Conservation (phyloP, 2,329 filamentous ascomycete genomes). For the Botryotinia globosa region DNA sequence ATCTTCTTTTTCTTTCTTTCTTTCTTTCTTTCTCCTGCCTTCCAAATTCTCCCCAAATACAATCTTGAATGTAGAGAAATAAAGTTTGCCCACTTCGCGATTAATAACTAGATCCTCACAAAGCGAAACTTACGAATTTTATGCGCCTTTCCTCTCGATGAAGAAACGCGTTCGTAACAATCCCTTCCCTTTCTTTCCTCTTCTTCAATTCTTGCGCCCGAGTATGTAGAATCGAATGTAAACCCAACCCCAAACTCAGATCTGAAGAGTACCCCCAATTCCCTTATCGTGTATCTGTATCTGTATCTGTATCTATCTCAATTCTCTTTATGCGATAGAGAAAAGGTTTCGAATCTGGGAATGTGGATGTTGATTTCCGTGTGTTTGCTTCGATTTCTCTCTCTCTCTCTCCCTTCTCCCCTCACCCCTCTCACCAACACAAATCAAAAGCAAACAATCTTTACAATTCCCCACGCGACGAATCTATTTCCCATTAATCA, state of each 20-base stretch:
- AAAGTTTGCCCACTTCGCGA: fast-evolving
- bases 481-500: no score
- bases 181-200: neutral
- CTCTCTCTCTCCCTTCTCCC: neutral
- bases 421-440: no score
- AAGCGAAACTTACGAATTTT: no score
- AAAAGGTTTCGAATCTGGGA: neutral
- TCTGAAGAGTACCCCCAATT: neutral
- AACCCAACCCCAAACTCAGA: neutral
- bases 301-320: neutral
- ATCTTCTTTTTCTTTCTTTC: neutral
- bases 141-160: no score
- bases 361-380: neutral
- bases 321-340: neutral
- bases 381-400: neutral
- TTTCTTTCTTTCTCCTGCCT: neutral
- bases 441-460: no score
- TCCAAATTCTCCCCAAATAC: neutral
- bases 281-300: neutral
- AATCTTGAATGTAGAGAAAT: neutral
- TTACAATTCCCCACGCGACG: neutral
- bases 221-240: neutral
- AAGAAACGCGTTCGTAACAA: neutral
- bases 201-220: neutral
- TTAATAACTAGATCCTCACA: neutral